Conservation (phyloP, 2,329 filamentous ascomycete genomes). For the Davidsoniella eucalypti region DNA sequence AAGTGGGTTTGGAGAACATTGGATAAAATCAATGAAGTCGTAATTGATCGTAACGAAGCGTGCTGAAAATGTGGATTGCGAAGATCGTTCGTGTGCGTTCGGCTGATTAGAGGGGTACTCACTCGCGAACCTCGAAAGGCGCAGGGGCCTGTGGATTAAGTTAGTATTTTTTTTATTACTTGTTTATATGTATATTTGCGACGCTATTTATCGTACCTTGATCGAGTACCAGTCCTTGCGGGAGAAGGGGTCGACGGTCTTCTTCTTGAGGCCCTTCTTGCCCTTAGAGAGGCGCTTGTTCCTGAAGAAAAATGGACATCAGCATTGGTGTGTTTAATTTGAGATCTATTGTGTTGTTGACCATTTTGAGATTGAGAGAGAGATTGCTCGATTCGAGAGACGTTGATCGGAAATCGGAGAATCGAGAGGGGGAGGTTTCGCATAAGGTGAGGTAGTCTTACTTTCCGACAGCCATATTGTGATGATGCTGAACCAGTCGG, state of each 20-base stretch:
- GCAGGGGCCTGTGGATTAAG: slow-evolving; percentile 54
- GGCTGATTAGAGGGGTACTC: slow-evolving; percentile 29
- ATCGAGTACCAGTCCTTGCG: slow-evolving; percentile 99
- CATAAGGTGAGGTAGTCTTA: slow-evolving; percentile 21
- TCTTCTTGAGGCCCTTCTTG: slow-evolving; percentile 99
- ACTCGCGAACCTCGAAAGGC: slow-evolving; percentile 94
- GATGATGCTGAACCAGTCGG: slow-evolving; percentile 29
- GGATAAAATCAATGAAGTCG: background rate
- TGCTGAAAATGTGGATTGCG: background rate
- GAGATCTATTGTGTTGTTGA: background rate
- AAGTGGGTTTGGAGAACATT: background rate
- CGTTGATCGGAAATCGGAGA: background rate
- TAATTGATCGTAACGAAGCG: background rate
- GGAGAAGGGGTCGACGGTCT: slow-evolving; percentile 90
- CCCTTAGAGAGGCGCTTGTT: slow-evolving; percentile 99
- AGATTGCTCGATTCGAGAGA: background rate
- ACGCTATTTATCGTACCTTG: slow-evolving; percentile 46
- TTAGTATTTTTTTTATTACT: slow-evolving; percentile 16
- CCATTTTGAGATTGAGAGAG: background rate
- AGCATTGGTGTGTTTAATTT: slow-evolving; percentile 10
- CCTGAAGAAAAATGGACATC: slow-evolving; percentile 31
- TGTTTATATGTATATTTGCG: background rate
- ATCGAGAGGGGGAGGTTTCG: background rate
- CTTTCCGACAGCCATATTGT: slow-evolving; percentile 47
- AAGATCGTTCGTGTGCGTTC: background rate